Evolutionary conservation across 495 filamentous ascomycete species (phyloP), one percentile per base, ranked within the genome.

Genomic region (Penicillium paxilli): DNA sequence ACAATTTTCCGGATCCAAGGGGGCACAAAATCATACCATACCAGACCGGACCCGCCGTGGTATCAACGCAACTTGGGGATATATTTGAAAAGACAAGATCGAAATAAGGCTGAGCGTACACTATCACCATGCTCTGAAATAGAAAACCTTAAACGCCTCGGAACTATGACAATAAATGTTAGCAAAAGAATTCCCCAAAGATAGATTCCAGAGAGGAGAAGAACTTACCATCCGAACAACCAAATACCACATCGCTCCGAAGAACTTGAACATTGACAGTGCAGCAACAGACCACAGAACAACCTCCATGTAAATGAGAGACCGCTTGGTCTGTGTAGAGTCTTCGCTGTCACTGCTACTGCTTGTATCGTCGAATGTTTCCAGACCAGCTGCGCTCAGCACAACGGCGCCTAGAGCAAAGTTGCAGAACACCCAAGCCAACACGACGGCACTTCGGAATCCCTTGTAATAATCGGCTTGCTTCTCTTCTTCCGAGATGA

Each of bases 401-500:
- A 99, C 92, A n/a, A 92, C 82, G 1, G 94, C 94, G 4, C 80
- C 81, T 5, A 99, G 86, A 9, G 85, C 91, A 64, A 98, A 89
- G 71, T 99, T 99, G 60, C 85, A 92, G 64, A 96, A 91, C 74
- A 99, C 94, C 95, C 95, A 99, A 51, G 87, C 81, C 47, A 99
- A 77, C 49, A 99, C 95, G 62, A 96, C 91, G 12, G 89, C 81
- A 49, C 88, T 92, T 44, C 95, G 83, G 67, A 99, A 96, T 37
- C 92, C 94, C 63, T 92, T 91, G 79, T 99, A 99, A 68, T 98
- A 99, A 69, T 98, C 94, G 74, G 96, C 91, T 73, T 99, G 94
- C 60, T 87, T 88, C 63, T 96, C 91, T 38, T 77, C 71, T 5
- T 87, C 80, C 11, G 83, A 76, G 19, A 83, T 76, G 0, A 72